Evolutionary conservation across 2,329 filamentous ascomycete genomes (phyloP), one percentile per base, ranked within the genome.

Genomic region (Pseudogymnoascus pannorum): DNA sequence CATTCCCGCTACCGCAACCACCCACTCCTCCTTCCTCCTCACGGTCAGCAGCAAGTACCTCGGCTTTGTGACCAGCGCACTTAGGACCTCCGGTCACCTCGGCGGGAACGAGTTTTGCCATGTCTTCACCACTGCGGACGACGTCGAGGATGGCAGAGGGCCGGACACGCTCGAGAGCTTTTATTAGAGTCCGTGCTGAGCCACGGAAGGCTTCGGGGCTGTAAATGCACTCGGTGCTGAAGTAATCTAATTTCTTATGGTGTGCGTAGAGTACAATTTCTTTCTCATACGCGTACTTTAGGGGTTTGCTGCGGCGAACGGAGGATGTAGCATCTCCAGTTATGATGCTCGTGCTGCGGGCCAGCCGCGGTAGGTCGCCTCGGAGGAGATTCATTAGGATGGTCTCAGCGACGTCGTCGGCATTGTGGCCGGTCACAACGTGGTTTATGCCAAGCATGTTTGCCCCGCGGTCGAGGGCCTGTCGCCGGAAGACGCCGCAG

Each of bases 261-360:
- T 97, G 91, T 4, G 94, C 94, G 72, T 99, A 99, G 5, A 99
- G 81, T 16, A 99, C 94, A 67, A 99, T 99, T 73, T 99, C 94
- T 77, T 99, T 99, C 73, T 99, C 94, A 72, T 97, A 99, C 1
- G 93, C 92, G 73, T 97, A 99, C 74, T 99, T 97, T 51, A 99
- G 81, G 12, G 94, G 94, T 76, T 99, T 99, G 76, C 91, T 96
- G 66, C 94, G 84, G 78, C 96, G 95, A 66, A 97, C 93, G 64
- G 95, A 91, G 63, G 89, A 92, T n/a, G 81, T 83, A 31, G 86
- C 78, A 68, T 85, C 87, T 40, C 83, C 88, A 2, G 87, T 99
- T 12, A 97, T 81, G 68, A 99, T 97, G 67, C 86, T 94, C 2
- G 94, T 97, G 60, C 91, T 92, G 64, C 94, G 81, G 12, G 92